phyloP scores from a whole-genome alignment of 805 yeast genomes.

The Yarrowia sp. region DNA sequence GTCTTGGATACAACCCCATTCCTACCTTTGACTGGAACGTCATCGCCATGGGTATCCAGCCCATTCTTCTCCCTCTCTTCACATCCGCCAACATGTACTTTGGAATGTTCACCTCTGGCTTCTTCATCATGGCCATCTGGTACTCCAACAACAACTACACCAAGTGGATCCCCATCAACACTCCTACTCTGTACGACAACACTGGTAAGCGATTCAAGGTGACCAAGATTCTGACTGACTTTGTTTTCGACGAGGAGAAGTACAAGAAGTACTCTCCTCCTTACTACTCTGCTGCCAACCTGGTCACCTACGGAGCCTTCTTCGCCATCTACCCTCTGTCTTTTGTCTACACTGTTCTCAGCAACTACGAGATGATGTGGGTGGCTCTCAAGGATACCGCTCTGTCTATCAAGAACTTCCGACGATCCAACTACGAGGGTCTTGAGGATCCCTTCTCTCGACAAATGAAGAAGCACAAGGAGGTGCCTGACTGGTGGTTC shows the following conservation, averaged over 20 bases:
- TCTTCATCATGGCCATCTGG: constrained; percentile 49
- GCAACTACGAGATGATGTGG: constrained; percentile 29
- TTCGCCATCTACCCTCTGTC: constrained; percentile 52
- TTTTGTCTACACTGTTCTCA: constrained; percentile 32
- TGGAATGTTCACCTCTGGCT: constrained; percentile 29
- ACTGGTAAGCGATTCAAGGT: constrained; percentile 51
- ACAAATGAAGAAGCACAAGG: constrained; percentile 55
- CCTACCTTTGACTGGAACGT: constrained; percentile 44
- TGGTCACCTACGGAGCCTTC: constrained; percentile 49
- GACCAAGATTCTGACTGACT: constrained; percentile 43
- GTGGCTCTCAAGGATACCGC: constrained; percentile 29
- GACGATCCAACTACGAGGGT: constrained; percentile 14
- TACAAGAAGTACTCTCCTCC: constrained; percentile 65
- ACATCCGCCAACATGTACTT: constrained; percentile 27
- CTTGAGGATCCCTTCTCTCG: constrained; percentile 31
- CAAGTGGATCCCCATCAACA: constrained; percentile 57
- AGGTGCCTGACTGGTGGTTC: constrained; percentile 78
- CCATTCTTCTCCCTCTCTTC: constrained; percentile 29
- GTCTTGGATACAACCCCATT: constrained; percentile 45
- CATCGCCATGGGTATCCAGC: constrained; percentile 35
- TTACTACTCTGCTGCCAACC: constrained; percentile 53
- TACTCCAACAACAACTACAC: constrained; percentile 58
- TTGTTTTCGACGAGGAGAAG: constrained; percentile 44
- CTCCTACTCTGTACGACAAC: constrained; percentile 52
- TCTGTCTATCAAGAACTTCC: not conserved